Conservation (phyloP, 352 stramenopile genomes). For the Aphanomyces astaci region DNA sequence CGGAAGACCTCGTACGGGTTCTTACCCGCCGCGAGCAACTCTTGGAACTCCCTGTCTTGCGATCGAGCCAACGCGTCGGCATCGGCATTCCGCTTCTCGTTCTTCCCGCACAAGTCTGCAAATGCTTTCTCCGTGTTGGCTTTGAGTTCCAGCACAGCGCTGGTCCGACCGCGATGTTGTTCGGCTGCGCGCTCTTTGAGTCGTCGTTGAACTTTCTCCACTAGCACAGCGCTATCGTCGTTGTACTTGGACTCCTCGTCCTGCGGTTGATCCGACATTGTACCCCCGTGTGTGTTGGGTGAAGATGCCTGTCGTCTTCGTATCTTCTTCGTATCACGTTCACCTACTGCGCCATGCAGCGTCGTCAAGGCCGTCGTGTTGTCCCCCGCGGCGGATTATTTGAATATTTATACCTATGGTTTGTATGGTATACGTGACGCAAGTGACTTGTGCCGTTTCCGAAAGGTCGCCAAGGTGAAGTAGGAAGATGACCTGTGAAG, state of each 20-base stretch:
- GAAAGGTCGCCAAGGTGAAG: neutral
- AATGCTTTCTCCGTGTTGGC: constrained; percentile 42
- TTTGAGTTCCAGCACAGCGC: constrained; percentile 57
- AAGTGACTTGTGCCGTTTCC: neutral
- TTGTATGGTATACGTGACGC: neutral
- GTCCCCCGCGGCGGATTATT: too few relatives aligned
- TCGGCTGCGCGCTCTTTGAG: constrained; percentile 44
- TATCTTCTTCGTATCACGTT: neutral
- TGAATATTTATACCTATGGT: neutral
- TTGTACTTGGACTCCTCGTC: neutral
- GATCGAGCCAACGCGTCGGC: constrained; percentile 27
- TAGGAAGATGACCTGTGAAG: too few relatives aligned
- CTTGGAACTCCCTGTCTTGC: constrained; percentile 39
- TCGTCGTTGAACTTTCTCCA: constrained; percentile 28
- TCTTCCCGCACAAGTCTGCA: constrained; percentile 38
- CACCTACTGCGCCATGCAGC: neutral
- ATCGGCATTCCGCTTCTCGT: constrained; percentile 30
- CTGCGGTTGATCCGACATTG: neutral
- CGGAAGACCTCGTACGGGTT: constrained; percentile 75
- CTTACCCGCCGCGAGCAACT: constrained; percentile 52
- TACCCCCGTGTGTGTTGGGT: neutral
- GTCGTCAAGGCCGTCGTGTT: too few relatives aligned
- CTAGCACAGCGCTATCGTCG: neutral
- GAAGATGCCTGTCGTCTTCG: neutral
- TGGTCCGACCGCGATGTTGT: constrained; percentile 33